Conservation (phyloP, 805 yeast genomes). For the Saccharomycopsis oosterbeekiorum region DNA sequence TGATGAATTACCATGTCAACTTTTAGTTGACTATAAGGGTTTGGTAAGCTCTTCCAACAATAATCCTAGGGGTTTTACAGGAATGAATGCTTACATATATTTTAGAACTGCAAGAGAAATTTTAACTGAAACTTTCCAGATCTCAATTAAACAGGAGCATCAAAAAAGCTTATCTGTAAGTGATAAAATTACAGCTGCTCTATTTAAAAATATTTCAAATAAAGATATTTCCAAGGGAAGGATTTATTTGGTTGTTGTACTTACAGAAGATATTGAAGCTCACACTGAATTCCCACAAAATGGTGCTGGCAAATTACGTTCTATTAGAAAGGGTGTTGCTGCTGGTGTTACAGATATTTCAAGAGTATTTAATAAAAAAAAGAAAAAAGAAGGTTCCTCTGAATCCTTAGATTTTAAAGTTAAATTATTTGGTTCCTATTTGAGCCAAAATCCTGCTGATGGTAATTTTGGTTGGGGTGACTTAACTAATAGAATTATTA, state of each 20-base stretch:
- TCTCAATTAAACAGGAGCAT: constrained; percentile 48
- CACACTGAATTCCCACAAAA: constrained; percentile 18
- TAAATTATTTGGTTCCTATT: constrained; percentile 61
- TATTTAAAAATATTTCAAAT: constrained; percentile 68
- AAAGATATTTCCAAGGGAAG: constrained; percentile 53
- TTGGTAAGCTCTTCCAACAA: constrained; percentile 49
- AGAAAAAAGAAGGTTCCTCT: constrained; percentile 50
- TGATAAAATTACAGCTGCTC: constrained; percentile 66
- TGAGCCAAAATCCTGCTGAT: constrained; percentile 35
- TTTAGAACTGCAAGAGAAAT: constrained; percentile 53
- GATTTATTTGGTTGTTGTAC: constrained; percentile 64
- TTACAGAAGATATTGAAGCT: constrained; percentile 59
- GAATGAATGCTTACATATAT: constrained; percentile 65
- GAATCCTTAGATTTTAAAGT: constrained; percentile 63
- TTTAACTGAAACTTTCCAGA: constrained; percentile 72
- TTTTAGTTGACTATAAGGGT: constrained; percentile 67
- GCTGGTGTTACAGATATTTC: constrained; percentile 85
- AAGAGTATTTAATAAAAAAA: constrained; percentile 58
- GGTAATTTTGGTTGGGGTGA: constrained; percentile 84
- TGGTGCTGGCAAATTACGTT: constrained; percentile 7
- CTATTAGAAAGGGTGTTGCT: constrained; percentile 65
- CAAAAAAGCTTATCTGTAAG: constrained; percentile 35
- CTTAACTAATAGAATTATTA: constrained; percentile 62
- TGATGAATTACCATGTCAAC: constrained; percentile 43
- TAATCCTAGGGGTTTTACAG: constrained; percentile 57